Percentiles rank a stretch among this genome's conserved stretches.
phyloP scores from a whole-genome alignment of 1,139 yeast genomes.

The Debaryomycetaceae sp. region DNA sequence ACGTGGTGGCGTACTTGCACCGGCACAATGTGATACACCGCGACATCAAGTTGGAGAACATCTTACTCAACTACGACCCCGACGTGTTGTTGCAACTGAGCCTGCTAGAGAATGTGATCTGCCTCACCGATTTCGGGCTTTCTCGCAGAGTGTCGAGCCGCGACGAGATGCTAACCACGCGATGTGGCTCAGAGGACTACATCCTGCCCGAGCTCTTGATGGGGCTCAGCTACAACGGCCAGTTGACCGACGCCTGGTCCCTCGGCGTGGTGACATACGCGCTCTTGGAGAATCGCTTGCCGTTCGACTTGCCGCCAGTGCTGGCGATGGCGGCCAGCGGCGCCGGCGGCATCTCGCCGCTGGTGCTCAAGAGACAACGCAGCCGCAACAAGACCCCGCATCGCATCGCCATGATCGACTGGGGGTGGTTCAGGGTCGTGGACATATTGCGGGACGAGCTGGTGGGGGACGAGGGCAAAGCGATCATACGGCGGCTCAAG shows the following conservation, averaged over 20 bases:
- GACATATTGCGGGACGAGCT: conserved; percentile 10
- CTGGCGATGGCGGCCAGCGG: conserved; percentile 32
- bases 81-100: conserved; percentile 11
- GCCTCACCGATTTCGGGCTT: conserved; percentile 84
- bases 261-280: conserved; percentile 86
- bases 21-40: conserved; percentile 67
- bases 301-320: conserved; percentile 67
- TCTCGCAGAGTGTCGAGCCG: conserved; percentile 61
- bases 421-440: conserved; percentile 67
- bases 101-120: conserved; percentile 24
- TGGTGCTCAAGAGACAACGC: conserved; percentile 46
- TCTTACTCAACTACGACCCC: conserved; percentile 45
- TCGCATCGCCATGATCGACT: conserved; percentile 85
- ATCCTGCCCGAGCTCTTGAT: conserved; percentile 89
- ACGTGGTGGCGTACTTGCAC: conserved; percentile 76
- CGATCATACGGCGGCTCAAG: conserved; percentile 25
- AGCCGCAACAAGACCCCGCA: conserved; percentile 69
- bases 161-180: conserved; percentile 64
- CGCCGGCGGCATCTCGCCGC: conserved; percentile 34
- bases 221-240: conserved; percentile 89
- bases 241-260: conserved; percentile 90
- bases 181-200: conserved; percentile 96
- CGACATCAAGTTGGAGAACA: conserved; percentile 82
- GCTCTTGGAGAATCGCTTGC: conserved; percentile 76
- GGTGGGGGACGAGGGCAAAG: conserved; percentile 17